Percentiles rank a stretch among this genome's conserved stretches.
These are phyloP conservation scores for Heimioporus sp. DNA, from an alignment of 768 basidiomycete genomes.

Conservation along the genomic window DNA sequence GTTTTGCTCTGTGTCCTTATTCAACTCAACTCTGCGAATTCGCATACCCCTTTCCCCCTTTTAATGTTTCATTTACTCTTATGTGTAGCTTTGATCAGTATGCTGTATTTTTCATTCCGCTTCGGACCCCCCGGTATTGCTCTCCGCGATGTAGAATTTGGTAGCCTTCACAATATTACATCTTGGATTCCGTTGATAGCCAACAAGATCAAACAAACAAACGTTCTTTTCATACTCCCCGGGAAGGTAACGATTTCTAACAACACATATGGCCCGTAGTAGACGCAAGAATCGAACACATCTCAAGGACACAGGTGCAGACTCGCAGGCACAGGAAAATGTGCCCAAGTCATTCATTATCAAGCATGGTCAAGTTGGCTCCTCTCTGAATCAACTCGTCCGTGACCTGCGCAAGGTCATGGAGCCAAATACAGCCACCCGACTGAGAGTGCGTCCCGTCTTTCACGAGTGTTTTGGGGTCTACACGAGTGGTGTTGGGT, in stretches of 20 bases:
- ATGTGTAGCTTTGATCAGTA: slow-evolving; percentile 30
- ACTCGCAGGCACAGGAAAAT: slow-evolving; percentile 33
- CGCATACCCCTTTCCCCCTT: not conserved
- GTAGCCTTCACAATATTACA: not conserved
- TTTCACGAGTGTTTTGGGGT: not conserved
- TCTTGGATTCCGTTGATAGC: not conserved
- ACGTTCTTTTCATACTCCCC: slow-evolving; percentile 3
- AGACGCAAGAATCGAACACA: slow-evolving; percentile 81
- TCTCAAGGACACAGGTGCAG: slow-evolving; percentile 54
- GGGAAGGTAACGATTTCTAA: slow-evolving; percentile 20
- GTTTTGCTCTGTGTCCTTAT: slow-evolving; percentile 5
- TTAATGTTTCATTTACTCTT: slow-evolving; percentile 1
- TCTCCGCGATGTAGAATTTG: slow-evolving; percentile 11
- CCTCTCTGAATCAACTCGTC: slow-evolving; percentile 83
- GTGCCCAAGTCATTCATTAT: slow-evolving; percentile 93
- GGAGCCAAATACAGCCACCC: slow-evolving; percentile 96
- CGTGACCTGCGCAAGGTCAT: slow-evolving; percentile 92
- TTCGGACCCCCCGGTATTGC: slow-evolving; percentile 3
- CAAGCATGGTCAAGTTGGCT: slow-evolving; percentile 92
- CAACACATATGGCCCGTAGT: slow-evolving; percentile 48
- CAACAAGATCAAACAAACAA: slow-evolving; percentile 32
- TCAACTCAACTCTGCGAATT: not conserved
- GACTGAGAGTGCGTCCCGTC: slow-evolving; percentile 65
- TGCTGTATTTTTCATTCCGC: slow-evolving; percentile 27
- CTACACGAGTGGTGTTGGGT: slow-evolving; percentile 12